Evolutionary conservation across 768 basidiomycete species (phyloP).

Genomic region (Harrya chromipes): DNA sequence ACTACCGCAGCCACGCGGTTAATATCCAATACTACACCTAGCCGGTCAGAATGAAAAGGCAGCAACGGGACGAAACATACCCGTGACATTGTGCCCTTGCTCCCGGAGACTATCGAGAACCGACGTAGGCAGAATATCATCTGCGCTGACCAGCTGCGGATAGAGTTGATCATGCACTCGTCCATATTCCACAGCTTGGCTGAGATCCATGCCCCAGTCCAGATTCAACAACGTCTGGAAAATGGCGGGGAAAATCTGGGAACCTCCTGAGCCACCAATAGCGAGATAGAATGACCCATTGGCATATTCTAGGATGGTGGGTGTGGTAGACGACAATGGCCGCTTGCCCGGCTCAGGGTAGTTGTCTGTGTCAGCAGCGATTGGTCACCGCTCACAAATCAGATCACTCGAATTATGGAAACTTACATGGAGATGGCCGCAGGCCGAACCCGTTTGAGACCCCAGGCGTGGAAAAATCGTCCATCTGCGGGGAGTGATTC

Average conservation of each 20-base stretch:
- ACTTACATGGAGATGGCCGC: slow-evolving; percentile 75
- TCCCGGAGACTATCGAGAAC: slow-evolving; percentile 53
- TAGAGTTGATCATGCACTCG: slow-evolving; percentile 87
- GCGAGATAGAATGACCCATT: slow-evolving; percentile 73
- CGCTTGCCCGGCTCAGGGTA: slow-evolving; percentile 88
- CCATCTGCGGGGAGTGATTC: slow-evolving; percentile 52
- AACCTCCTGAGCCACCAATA: slow-evolving; percentile 86
- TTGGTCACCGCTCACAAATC: slow-evolving; percentile 1
- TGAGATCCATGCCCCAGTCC: slow-evolving; percentile 74
- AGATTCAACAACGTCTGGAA: slow-evolving; percentile 78
- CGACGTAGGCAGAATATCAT: slow-evolving; percentile 54
- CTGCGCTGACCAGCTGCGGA: slow-evolving; percentile 58
- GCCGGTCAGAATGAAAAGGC: neutral
- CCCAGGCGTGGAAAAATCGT: slow-evolving; percentile 89
- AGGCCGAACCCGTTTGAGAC: slow-evolving; percentile 81
- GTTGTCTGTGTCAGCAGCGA: slow-evolving; percentile 53
- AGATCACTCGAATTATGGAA: neutral
- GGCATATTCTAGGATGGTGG: slow-evolving; percentile 74
- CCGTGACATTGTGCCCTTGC: slow-evolving; percentile 70
- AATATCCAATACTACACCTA: slow-evolving; percentile 52
- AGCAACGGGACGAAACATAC: slow-evolving; percentile 35
- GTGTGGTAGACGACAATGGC: slow-evolving; percentile 81
- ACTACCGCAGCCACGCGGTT: slow-evolving; percentile 75
- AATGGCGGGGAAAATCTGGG: slow-evolving; percentile 76
- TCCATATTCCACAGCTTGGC: slow-evolving; percentile 78